Evolutionary conservation across 768 basidiomycete species (phyloP).

Genomic region (Boletus bicolor): DNA sequence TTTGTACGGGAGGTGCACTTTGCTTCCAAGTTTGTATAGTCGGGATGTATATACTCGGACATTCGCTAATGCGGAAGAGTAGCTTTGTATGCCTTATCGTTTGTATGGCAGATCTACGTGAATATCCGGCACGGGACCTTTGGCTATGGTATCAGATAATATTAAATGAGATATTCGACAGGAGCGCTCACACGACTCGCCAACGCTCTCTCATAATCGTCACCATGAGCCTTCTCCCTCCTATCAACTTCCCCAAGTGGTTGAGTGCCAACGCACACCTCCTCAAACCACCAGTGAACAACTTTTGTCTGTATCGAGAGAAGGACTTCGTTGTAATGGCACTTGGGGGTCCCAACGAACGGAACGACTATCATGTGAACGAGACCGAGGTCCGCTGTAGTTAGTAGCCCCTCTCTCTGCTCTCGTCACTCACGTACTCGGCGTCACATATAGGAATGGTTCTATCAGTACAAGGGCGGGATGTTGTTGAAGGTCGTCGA

Average conservation of each 20-base stretch:
- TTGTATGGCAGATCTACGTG: no score
- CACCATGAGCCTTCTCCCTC: constrained; percentile 69
- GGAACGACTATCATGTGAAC: constrained; percentile 94
- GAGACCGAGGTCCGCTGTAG: constrained; percentile 71
- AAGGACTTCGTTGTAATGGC: constrained; percentile 93
- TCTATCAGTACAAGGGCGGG: constrained; percentile 92
- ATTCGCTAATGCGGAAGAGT: no score
- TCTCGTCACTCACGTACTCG: not conserved
- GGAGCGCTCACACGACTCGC: no score
- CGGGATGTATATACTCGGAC: no score
- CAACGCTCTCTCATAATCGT: not conserved
- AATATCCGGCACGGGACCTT: no score
- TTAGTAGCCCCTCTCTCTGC: not conserved
- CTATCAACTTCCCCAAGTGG: constrained; percentile 91
- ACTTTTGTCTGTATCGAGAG: constrained; percentile 80
- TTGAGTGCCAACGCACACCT: constrained; percentile 74
- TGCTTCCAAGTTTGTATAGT: no score
- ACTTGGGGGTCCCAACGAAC: constrained; percentile 91
- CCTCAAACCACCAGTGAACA: constrained; percentile 90
- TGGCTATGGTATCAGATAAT: not conserved
- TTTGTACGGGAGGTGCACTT: not conserved
- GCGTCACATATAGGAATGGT: constrained; percentile 75
- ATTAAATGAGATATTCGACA: not conserved
- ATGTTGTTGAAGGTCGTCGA: constrained; percentile 90
- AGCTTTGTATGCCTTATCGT: no score